Base-by-base conservation (phyloP, 176 grass and related monocot genomes). In the Phoenix roebelenii region DNA sequence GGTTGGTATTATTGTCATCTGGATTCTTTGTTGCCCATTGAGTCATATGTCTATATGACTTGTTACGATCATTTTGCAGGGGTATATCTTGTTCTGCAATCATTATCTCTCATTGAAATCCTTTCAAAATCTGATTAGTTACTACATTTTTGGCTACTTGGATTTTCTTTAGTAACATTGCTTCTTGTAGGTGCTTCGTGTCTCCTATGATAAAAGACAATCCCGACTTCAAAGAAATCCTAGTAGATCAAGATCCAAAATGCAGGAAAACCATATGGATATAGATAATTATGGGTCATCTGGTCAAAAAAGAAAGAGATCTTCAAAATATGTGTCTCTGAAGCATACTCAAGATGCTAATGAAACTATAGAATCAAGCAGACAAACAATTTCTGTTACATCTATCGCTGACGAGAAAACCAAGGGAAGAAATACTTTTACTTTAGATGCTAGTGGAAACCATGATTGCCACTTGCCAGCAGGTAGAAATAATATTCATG, bases 131-230 rank as follows among this genome's bases (percentile, higher is more conserved):
- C 10, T 44, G 35, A 44, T 44, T 6, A 15, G 18, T 14, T 35
- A 18, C 28, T 22, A 20, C n/a, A 44, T 48, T 62, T 18, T 17
- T 26, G 1, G 44, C 16, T 39, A 5, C 7, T 16, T 18, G 44
- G 20, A 44, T 14, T 44, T 62, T 61, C 57, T 28, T 60, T 32
- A 28, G 5, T 59, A 16, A 26, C 24, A 59, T 59, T 59, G 10
- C 14, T 26, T 60, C 16, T 10, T 80, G 17, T 72, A 97, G 92
- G 92, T 97, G 49, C 85, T 97, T 52, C 79, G 87, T 63, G 59
- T 82, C 69, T 91, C 81, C 5, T 82, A 83, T 56, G 74, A 71
- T 51, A 81, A 71, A 49, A 54, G 82, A 10, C 57, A 74, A 52
- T 70, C 73, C 68, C 59, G 51, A 52, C 60, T 66, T 71, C 57